Percentiles rank a stretch among this genome's conserved stretches.
Evolutionary conservation across 495 filamentous ascomycete species (phyloP).

Genomic region (Clohesyomyces aquaticus): DNA sequence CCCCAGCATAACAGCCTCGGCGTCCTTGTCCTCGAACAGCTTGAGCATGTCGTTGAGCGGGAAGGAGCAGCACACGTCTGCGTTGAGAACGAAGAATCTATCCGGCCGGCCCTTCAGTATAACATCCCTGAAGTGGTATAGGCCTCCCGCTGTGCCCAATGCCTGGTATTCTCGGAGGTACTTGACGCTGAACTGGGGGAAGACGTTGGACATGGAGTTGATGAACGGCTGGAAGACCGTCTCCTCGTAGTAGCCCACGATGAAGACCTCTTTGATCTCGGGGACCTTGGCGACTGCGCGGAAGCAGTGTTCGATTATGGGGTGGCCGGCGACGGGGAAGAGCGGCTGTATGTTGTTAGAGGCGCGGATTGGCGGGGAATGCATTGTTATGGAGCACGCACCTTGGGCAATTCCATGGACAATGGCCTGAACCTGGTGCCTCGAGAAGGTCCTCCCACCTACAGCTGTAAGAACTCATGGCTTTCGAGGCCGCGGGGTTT

Average conservation of each 20-base stretch:
- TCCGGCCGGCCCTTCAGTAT: slow-evolving; percentile 96
- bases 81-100: slow-evolving; percentile 95
- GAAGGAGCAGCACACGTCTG: slow-evolving; percentile 99
- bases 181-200: slow-evolving; percentile 86
- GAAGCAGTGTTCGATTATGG: slow-evolving; percentile 97
- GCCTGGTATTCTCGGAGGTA: slow-evolving; percentile 99
- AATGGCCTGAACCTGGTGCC: slow-evolving; percentile 95
- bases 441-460: slow-evolving; percentile 93
- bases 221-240: slow-evolving; percentile 96
- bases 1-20: slow-evolving; percentile 95
- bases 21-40: slow-evolving; percentile 92
- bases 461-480: slow-evolving; percentile 36
- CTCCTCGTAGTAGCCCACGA: slow-evolving; percentile 99
- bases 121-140: slow-evolving; percentile 99
- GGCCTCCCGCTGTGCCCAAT: slow-evolving; percentile 89
- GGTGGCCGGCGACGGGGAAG: slow-evolving; percentile 97
- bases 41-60: slow-evolving; percentile 92
- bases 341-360: slow-evolving; percentile 68
- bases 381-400: slow-evolving; percentile 46
- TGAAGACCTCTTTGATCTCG: slow-evolving; percentile 90
- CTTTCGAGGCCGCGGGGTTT: slow-evolving; percentile 5
- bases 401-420: slow-evolving; percentile 97
- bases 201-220: slow-evolving; percentile 81
- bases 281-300: slow-evolving; percentile 89
- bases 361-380: slow-evolving; percentile 3